Base-by-base conservation (phyloP, 805 yeast genomes). In the Starmera caribaea region DNA sequence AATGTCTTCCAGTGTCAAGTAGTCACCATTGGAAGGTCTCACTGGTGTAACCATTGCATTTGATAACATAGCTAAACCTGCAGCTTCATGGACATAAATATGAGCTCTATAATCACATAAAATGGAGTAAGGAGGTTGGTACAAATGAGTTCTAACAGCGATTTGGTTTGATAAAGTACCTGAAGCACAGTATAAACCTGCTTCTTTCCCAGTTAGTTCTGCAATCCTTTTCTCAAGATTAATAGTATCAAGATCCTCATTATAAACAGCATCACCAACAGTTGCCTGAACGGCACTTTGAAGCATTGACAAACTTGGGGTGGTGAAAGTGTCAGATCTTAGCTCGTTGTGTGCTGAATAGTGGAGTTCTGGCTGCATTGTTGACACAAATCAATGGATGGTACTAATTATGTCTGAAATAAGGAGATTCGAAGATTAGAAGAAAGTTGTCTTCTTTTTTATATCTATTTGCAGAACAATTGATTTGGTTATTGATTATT, bases 101-200 rank as follows among this genome's bases (percentile, higher is more conserved):
- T 89, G 97, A 11, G 90, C 79, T 45, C 96, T 70, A 60, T 79
- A 70, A 59, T 90, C 97, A 65, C 96, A 86, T 36, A 89, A 54
- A 21, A 90, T 68, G n/a, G 89, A 74, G 63, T 80, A 79, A 3
- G 95, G 95, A 14, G 96, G 96, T 54, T 83, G 90, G 45, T 58
- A 60, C 36, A 90, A 63, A 48, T 81, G 84, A 5, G 87, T 67
- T 53, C 96, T 69, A 35, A 89, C 57, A 13, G 81, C 96, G 44
- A 89, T 69, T 62, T 89, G 97, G 62, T 89, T 89, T 10, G 95
- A 81, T 60, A 89, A 61, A 6, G 97, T 90, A 35, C 97, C 97
- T 16, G 94, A 81, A 16, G 79, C 86, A 61, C 94, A 86, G 61
- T 70, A 89, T 38, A 87, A 58, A 11, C 84, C 96, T 1, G 86